Base-by-base conservation (phyloP, 192 early-diverging fungal species). In the Umbelopsis ramanniana region DNA sequence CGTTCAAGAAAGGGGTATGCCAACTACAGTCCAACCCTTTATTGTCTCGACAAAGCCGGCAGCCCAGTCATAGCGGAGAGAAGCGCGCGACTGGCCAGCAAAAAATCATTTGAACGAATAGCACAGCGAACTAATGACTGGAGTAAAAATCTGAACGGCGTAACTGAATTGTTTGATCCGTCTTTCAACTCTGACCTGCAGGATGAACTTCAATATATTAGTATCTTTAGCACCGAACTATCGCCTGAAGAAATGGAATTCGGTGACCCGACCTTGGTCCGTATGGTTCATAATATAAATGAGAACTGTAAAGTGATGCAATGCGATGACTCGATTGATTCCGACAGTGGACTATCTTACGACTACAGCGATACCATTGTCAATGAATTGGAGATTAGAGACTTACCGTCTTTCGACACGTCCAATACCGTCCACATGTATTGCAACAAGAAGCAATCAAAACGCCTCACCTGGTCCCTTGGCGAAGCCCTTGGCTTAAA, bases 1-100 rank as follows among this genome's bases (percentile, higher is more conserved):
- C 76, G 69, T 35, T 72, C 76, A 1, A 73, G 57, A 14, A 77
- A 52, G 29, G 60, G 48, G 33, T 46, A 46, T 24, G 33, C 40
- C 67, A 69, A 12, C 21, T 40, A 57, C 40, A 46, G 7, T 9
- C 24, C 33, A 45, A 46, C 48, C 6, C 15, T 50, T 21, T 50
- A 50, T 21, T 21, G n/a, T n/a, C 33, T 19, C 8, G 57, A 63
- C 29, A 63, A 35, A 63, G 33, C 57, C 15, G 57, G 29, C 4
- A 63, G 57, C 33, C 57, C 57, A 6, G 57, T 63, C 6, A 63
- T 63, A 5, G 57, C 57, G 6, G 57, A 63, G 33, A 29, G 57
- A n/a, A 37, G 57, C 26, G 57, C 57, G n/a, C 57, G 57, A 37
- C 33, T 63, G 33, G 57, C 57, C 57, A 63, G 57, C 19, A 63